phyloP scores from a whole-genome alignment of 78 protist species.

The Dictyostelium capitatum region DNA sequence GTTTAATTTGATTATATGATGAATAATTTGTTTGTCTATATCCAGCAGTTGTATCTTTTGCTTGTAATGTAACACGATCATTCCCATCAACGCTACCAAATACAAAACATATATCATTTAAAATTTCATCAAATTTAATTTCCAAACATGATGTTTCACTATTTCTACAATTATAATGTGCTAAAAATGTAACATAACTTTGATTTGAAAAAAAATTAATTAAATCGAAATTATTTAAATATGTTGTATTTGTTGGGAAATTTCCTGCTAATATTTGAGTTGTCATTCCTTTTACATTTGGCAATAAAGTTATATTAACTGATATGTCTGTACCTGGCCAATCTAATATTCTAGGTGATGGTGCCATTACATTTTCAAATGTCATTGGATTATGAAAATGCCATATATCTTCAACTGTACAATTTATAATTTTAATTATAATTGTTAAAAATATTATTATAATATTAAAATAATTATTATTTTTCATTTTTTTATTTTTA shows the following conservation, averaged over 20 bases:
- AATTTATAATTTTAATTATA: neutral
- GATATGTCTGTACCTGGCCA: neutral
- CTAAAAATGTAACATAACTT: neutral
- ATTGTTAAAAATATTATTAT: neutral
- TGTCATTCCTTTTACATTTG: neutral
- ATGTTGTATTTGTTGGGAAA: constrained; percentile 10
- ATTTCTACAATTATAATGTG: constrained; percentile 2
- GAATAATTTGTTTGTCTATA: neutral
- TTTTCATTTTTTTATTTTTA: neutral
- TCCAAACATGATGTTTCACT: neutral
- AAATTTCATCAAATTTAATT: neutral
- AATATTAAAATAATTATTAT: neutral
- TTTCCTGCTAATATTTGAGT: neutral
- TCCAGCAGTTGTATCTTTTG: neutral
- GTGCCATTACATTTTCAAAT: neutral
- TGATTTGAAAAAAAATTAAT: neutral
- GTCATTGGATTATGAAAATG: neutral
- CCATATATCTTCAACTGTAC: neutral
- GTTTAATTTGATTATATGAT: neutral
- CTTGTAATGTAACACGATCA: constrained; percentile 1
- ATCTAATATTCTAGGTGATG: neutral
- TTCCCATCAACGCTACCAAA: neutral
- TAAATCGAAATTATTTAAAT: constrained; percentile 1
- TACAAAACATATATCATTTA: neutral
- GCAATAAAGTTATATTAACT: neutral